Evolutionary conservation across 768 basidiomycete genomes (phyloP), one percentile per base, ranked within the genome.

Genomic region (Tephrocybe sp.): DNA sequence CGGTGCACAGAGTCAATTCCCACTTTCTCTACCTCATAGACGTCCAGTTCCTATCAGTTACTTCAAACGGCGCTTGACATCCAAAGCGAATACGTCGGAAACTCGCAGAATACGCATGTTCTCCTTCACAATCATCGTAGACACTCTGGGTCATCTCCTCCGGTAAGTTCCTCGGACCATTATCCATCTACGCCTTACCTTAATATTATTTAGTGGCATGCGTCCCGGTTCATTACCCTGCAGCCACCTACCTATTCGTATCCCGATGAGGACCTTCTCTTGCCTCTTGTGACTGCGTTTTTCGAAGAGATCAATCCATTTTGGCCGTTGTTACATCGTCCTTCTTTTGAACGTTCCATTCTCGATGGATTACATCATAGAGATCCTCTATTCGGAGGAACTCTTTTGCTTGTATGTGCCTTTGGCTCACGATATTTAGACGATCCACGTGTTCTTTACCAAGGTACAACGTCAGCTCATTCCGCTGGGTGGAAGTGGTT

Each of bases 251-350:
- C 47, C 6, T 80, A 76, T 56, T 44, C 38, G 18, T 86, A 78
- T 46, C 84, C 84, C 0, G 74, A 78, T 1, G 59, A 66, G 5
- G 82, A 84, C 38, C 72, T 93, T 15, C 71, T 80, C 7, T 50
- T 58, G 1, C 53, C 58, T 0, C 75, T 96, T 21, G 69, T 90
- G 40, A 74, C 86, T 40, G 63, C 76, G n/a, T 92, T 85, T 57
- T 96, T 94, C 61, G 56, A 53, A 0, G 56, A 79, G 27, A 53
- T 76, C 52, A 86, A 91, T 56, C 52, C 62, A 3, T 71, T 79
- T 41, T 60, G 78, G 1, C 89, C 91, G 1, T 70, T 94, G 8
- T 68, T 96, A 2, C 91, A 93, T 59, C 78, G 83, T 0, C 83
- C 83, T 0, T 80, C 80, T 15, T 92, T 94, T 53, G 75, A 84